A percentile compares a stretch with the other conserved stretches of the same genome.
These are phyloP conservation scores for Elsinoe necatrix DNA, from an alignment of 2,329 filamentous ascomycete species.

Conservation along the genomic window DNA sequence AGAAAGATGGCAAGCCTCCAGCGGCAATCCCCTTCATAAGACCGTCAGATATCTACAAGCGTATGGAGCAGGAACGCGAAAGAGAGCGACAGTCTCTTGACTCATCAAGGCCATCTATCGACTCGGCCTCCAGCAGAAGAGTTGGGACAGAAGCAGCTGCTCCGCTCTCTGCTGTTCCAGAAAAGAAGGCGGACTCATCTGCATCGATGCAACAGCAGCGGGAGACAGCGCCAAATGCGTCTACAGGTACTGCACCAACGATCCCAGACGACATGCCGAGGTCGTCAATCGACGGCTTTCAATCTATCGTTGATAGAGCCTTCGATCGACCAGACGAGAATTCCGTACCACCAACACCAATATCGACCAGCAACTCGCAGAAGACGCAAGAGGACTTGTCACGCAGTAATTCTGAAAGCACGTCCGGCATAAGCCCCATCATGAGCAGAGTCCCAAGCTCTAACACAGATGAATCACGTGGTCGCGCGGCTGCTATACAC, in stretches of 20 bases:
- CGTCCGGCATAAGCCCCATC: slow-evolving; percentile 57
- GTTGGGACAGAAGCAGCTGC: neutral
- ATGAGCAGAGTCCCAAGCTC: slow-evolving; percentile 49
- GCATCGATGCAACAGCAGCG: neutral
- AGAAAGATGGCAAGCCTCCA: slow-evolving; percentile 15
- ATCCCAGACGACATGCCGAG: slow-evolving; percentile 9
- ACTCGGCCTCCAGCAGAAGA: slow-evolving; percentile 31
- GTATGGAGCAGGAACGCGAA: slow-evolving; percentile 57
- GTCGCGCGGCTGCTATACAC: slow-evolving; percentile 29
- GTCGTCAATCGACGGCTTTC: slow-evolving; percentile 36
- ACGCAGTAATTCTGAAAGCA: slow-evolving; percentile 55
- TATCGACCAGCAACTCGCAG: slow-evolving; percentile 37
- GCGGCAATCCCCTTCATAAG: slow-evolving; percentile 54
- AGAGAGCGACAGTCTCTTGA: slow-evolving; percentile 50
- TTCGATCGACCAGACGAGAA: slow-evolving; percentile 52
- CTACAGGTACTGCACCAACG: neutral
- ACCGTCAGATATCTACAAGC: slow-evolving; percentile 69
- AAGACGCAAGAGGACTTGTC: slow-evolving; percentile 36
- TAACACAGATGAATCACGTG: slow-evolving; percentile 31
- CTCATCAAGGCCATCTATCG: slow-evolving; percentile 48
- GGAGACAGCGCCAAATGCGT: slow-evolving; percentile 6
- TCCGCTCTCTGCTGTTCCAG: neutral
- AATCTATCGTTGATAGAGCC: slow-evolving; percentile 55
- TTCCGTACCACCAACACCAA: slow-evolving; percentile 44
- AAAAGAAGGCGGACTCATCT: slow-evolving; percentile 17